Conservation (phyloP, 2,329 filamentous ascomycete genomes). For the Cucurbitaria berberidis region DNA sequence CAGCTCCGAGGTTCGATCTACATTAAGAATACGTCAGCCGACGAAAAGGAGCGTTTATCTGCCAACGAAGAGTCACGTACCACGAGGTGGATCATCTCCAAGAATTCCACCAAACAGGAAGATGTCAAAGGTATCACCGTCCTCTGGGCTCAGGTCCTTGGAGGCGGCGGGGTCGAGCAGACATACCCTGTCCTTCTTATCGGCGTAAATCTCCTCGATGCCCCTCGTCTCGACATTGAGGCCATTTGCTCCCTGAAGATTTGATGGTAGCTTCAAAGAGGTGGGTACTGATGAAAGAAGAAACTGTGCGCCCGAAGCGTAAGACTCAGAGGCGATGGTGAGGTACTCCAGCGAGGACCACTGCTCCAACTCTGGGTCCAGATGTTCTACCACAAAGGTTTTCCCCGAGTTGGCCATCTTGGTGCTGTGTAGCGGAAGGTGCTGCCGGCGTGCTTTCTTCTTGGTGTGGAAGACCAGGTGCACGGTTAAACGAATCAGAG, state of each 20-base stretch:
- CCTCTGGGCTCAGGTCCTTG: slow-evolving; percentile 81
- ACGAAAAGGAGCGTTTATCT: background rate
- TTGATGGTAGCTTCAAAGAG: slow-evolving; percentile 64
- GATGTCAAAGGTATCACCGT: slow-evolving; percentile 82
- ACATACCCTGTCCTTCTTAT: slow-evolving; percentile 78
- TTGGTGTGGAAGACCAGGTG: slow-evolving; percentile 26
- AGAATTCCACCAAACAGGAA: slow-evolving; percentile 97
- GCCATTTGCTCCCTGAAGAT: slow-evolving; percentile 64
- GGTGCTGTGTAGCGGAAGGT: slow-evolving; percentile 19
- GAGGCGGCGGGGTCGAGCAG: slow-evolving; percentile 85
- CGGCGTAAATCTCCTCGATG: slow-evolving; percentile 80
- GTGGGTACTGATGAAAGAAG: slow-evolving; percentile 80
- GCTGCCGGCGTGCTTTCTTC: slow-evolving; percentile 23
- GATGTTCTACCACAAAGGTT: slow-evolving; percentile 93
- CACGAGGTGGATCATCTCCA: slow-evolving; percentile 90
- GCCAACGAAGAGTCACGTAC: slow-evolving; percentile 57
- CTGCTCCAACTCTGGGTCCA: slow-evolving; percentile 89
- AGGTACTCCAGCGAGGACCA: slow-evolving; percentile 96
- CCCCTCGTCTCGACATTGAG: slow-evolving; percentile 76
- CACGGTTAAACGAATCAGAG: slow-evolving; percentile 9
- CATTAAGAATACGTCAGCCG: slow-evolving; percentile 25
- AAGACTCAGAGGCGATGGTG: slow-evolving; percentile 82
- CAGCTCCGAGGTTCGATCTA: slow-evolving; percentile 94
- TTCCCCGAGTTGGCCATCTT: slow-evolving; percentile 55
- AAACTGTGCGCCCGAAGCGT: slow-evolving; percentile 70